Evolutionary conservation across 352 stramenopile genomes (phyloP), one percentile per base, ranked within the genome.

Genomic region (Globisporangium takayamanum): DNA sequence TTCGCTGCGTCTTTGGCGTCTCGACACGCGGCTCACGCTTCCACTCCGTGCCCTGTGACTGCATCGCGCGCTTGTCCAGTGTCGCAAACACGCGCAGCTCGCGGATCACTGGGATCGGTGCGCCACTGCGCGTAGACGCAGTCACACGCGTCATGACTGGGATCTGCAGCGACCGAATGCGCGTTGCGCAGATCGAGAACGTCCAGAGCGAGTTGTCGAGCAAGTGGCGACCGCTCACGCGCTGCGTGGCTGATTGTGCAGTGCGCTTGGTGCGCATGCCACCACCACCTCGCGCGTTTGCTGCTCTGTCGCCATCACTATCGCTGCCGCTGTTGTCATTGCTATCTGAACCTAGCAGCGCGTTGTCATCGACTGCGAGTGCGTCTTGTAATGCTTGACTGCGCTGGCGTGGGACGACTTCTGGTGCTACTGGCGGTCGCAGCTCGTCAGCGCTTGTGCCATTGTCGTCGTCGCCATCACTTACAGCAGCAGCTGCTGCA

Each of bases 71-170:
- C 52, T 78, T 83, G 62, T 84, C 75, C 4, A 89, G 47, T 25
- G 61, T 65, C 0, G 71, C 73, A 60, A 87, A 89, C 36, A 89
- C 70, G 5, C 75, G 66, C n/a, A 89, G 61, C 45, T 87, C 74
- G 16, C 68, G 71, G 26, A 89, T 74, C 12, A 49, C 53, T n/a
- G 60, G 58, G 6, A 56, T 20, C 3, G 18, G 11, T 18, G n/a
- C 20, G 7, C 30, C 33, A 14, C n/a, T 42, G 39, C 33, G 48
- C 15, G 7, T 26, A 5, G 52, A 50, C 4, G 22, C 37, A 42
- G 14, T 37, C 30, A 50, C 36, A 1, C 70, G 73, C 45, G 68
- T 55, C 3, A 36, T 39, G 10, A 82, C 53, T 11, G 79, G 76
- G 33, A 89, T 69, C 20, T 72, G 69, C 30, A 89, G 64, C 51